Percentiles rank a stretch among this genome's conserved stretches.
Conservation (phyloP, 2,329 filamentous ascomycete genomes). For the Cladobotryum protrusum region DNA sequence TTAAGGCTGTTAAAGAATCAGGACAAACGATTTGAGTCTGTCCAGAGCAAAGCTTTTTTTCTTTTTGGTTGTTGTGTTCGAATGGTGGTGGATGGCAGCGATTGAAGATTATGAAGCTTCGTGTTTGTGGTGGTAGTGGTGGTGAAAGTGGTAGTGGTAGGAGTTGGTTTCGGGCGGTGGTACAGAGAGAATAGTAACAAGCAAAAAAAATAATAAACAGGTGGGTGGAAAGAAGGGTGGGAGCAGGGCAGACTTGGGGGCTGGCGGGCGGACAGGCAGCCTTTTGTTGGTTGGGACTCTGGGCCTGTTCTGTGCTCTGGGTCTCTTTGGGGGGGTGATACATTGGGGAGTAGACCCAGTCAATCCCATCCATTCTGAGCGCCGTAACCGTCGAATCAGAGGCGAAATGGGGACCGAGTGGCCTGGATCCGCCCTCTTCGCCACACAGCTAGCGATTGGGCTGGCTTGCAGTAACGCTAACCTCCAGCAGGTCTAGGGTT, state of each 20-base stretch:
- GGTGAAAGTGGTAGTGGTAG: slow-evolving; percentile 17
- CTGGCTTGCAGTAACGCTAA: slow-evolving; percentile 17
- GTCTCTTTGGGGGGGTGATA: not conserved
- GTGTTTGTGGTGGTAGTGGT: too few relatives aligned
- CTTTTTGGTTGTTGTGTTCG: not conserved
- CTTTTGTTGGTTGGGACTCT: slow-evolving; percentile 27
- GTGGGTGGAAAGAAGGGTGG: slow-evolving; percentile 10
- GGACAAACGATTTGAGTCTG: slow-evolving; percentile 1
- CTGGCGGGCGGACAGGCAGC: slow-evolving; percentile 22
- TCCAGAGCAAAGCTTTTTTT: not conserved
- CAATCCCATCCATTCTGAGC: not conserved
- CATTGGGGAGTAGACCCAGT: too few relatives aligned
- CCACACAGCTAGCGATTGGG: slow-evolving; percentile 29
- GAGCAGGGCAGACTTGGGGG: slow-evolving; percentile 9
- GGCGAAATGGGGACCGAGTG: slow-evolving; percentile 24
- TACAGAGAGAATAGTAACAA: not conserved
- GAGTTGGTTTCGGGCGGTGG: slow-evolving; percentile 15
- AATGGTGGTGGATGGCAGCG: not conserved
- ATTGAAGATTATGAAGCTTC: slow-evolving; percentile 8
- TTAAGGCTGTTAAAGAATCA: slow-evolving; percentile 15
- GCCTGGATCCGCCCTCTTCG: slow-evolving; percentile 22
- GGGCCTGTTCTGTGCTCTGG: slow-evolving; percentile 16
- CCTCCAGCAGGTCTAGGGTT: not conserved
- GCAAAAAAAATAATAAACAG: slow-evolving; percentile 3
- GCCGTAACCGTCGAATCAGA: slow-evolving; percentile 26